Percentiles rank a stretch among this genome's conserved stretches.
These are phyloP conservation scores for Russula dissimulans DNA, from an alignment of 768 basidiomycete species.

Conservation along the genomic window DNA sequence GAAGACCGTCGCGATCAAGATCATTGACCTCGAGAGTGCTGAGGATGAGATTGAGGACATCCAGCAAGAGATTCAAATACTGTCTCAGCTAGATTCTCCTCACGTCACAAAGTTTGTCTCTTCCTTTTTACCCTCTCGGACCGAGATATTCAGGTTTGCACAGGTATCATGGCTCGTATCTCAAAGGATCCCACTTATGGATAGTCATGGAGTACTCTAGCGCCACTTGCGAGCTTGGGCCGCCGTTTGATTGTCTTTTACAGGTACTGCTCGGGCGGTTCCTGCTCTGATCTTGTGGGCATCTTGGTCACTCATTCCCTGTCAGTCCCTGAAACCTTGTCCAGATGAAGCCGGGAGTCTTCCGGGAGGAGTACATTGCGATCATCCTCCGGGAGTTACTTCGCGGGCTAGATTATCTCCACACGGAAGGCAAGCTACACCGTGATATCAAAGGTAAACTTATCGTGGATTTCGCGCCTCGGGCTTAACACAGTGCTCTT, in stretches of 20 bases:
- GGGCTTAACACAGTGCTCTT: background rate
- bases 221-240: background rate
- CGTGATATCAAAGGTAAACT: conserved; percentile 93
- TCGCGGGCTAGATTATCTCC: conserved; percentile 89
- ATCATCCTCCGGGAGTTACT: conserved; percentile 92
- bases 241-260: conserved; percentile 1
- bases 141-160: conserved; percentile 12
- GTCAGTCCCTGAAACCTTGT: background rate
- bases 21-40: conserved; percentile 97
- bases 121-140: conserved; percentile 20
- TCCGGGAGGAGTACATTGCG: conserved; percentile 97
- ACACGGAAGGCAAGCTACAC: conserved; percentile 92
- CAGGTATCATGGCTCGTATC: conserved; percentile 91
- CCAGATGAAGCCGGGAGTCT: conserved; percentile 97
- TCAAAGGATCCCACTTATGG: conserved; percentile 96
- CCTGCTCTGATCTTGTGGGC: conserved; percentile 89
- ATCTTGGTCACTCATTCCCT: conserved; percentile 15
- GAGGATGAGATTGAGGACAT: conserved; percentile 99
- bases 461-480: background rate
- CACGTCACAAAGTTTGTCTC: conserved; percentile 84
- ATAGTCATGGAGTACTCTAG: conserved; percentile 88
- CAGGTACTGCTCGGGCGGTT: conserved; percentile 96
- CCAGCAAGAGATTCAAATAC: conserved; percentile 96
- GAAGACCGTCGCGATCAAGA: conserved; percentile 98
- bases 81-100: conserved; percentile 91